Evolutionary conservation across 2,329 filamentous ascomycete species (phyloP).

Genomic region (Pseudocercospora cruenta): DNA sequence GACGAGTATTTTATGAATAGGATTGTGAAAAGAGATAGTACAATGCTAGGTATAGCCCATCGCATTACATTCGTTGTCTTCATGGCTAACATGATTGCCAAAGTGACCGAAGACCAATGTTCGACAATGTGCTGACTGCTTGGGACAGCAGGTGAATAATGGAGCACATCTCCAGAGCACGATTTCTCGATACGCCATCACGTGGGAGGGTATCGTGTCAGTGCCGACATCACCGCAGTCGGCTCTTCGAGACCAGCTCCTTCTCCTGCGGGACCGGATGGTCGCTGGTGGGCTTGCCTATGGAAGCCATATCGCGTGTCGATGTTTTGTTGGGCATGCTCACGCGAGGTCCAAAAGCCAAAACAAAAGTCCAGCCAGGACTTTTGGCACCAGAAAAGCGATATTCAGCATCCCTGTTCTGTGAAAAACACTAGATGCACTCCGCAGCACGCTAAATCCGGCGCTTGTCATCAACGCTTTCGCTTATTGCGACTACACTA

Average conservation of each 20-base stretch:
- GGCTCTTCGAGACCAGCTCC: not conserved
- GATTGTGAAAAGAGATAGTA: not conserved
- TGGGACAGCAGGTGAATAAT: not conserved
- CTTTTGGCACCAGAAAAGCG: not conserved
- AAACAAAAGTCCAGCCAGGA: not conserved
- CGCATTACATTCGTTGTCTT: constrained; percentile 1
- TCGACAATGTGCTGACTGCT: not conserved
- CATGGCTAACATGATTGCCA: not conserved
- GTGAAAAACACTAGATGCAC: too few species aligned
- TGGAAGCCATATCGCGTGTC: not conserved
- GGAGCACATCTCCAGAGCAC: not conserved
- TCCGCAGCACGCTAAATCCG: not conserved
- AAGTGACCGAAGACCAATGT: not conserved
- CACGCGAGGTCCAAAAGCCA: not conserved
- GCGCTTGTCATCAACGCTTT: too few species aligned
- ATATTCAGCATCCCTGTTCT: not conserved
- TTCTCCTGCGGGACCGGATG: not conserved
- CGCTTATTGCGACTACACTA: not conserved
- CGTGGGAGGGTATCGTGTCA: not conserved
- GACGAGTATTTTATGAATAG: not conserved
- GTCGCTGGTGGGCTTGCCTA: not conserved
- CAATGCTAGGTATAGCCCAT: not conserved
- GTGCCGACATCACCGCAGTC: not conserved
- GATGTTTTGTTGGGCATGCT: not conserved
- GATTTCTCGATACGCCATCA: not conserved